Base-by-base conservation (phyloP, 495 filamentous ascomycete genomes). In the Penicillium longicatenatum region DNA sequence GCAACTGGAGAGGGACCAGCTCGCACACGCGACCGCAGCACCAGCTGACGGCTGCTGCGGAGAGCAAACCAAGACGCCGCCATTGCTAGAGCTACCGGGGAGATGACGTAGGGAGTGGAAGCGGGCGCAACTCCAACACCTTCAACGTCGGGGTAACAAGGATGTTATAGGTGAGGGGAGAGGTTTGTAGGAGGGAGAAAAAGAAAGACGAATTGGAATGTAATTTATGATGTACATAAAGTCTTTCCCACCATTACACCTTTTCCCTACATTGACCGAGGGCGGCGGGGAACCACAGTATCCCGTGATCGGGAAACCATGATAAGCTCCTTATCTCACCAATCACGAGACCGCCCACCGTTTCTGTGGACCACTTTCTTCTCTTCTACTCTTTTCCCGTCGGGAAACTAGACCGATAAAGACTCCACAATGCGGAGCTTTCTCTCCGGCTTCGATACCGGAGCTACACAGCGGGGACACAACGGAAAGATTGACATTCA, bases 21-120 rank as follows among this genome's bases (percentile, higher is more conserved):
- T 47, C 71, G 68, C 46, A 75, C 50, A 56, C 72, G 72, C 61
- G 73, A 58, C 51, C 75, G 70, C 54, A 74, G 63, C 19, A 69
- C 70, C 43, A 79, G 68, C 67, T 79, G 76, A 63, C 75, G 76
- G 52, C 72, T 56, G 61, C 70, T 69, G 52, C 75, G 73, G 44
- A 77, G 72, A 64, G 72, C 75, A 69, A 71, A 74, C 64, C 63
- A 71, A 47, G 76, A 74, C 49, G 74, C 70, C 62, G 74, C 75
- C 74, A 76, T 75, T 47, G 53, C 46, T 51, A 58, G 48, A 59
- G 61, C 48, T 64, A 60, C 54, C 39, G 37, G 44, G 47, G 47
- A 46, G 16, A 53, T 54, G 52, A 54, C 52, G 52, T 54, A 44
- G 20, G 22, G 35, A n/a, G 20, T 20, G 35, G 35, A 29, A 42